A percentile compares a stretch with the other conserved stretches of the same genome.
Evolutionary conservation across 140 eudicot genomes (phyloP).

Genomic region (Ambrosia hybrid): DNA sequence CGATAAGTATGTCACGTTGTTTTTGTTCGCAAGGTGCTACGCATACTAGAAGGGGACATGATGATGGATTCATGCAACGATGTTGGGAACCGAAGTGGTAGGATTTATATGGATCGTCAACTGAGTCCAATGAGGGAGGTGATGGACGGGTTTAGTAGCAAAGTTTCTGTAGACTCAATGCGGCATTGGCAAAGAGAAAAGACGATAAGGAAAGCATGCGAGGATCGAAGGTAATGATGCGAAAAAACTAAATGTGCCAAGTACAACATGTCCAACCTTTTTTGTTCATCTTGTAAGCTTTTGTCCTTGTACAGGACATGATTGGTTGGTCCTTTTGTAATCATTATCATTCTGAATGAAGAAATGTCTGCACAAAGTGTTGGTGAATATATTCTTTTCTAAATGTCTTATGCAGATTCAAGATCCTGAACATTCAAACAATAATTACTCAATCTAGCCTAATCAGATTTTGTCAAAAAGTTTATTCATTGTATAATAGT

Average conservation of each 20-base stretch:
- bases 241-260: not conserved
- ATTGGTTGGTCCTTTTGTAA: constrained; percentile 32
- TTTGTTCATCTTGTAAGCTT: constrained; percentile 27
- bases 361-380: constrained; percentile 13
- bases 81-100: constrained; percentile 74
- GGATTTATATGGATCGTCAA: constrained; percentile 45
- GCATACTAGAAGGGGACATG: constrained; percentile 91
- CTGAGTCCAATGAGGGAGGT: constrained; percentile 36
- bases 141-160: constrained; percentile 44
- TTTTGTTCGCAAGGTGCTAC: constrained; percentile 58
- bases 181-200: constrained; percentile 50
- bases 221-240: constrained; percentile 25
- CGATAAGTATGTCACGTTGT: constrained; percentile 1
- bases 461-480: not conserved
- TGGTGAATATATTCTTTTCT: constrained; percentile 20
- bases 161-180: constrained; percentile 42
- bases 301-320: constrained; percentile 24
- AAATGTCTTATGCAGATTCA: not conserved
- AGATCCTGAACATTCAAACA: constrained; percentile 1
- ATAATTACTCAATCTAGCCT: not conserved
- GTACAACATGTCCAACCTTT: constrained; percentile 13
- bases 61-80: constrained; percentile 73
- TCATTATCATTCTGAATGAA: constrained; percentile 7
- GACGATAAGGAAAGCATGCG: constrained; percentile 35
- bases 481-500: not conserved